phyloP scores from a whole-genome alignment of 768 basidiomycete genomes.

The Tylopilus rubrobrunneus region DNA sequence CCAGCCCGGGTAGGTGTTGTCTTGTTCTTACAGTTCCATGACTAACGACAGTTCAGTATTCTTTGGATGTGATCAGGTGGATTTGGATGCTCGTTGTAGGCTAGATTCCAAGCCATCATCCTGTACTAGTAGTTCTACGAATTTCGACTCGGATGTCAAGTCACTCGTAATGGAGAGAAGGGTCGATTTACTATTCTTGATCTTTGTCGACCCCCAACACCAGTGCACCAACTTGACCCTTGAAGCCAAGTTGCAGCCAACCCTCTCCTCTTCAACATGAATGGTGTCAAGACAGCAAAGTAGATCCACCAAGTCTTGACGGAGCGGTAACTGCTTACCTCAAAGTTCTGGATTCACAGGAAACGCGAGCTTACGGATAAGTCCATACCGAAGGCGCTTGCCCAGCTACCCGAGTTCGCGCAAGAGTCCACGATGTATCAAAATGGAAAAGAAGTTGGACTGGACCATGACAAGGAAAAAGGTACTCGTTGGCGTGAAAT shows the following conservation, averaged over 20 bases:
- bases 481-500: conserved; percentile 73
- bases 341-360: conserved; percentile 33
- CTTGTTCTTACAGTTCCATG: not conserved
- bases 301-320: conserved; percentile 7
- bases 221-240: not conserved
- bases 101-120: not conserved
- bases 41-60: not conserved
- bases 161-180: not conserved
- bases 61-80: too few species aligned
- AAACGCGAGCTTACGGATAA: conserved; percentile 80
- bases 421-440: conserved; percentile 85
- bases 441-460: conserved; percentile 88
- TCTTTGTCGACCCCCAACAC: not conserved
- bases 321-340: not conserved
- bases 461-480: conserved; percentile 93
- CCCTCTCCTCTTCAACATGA: conserved; percentile 12
- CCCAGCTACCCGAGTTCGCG: conserved; percentile 70
- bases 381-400: conserved; percentile 69
- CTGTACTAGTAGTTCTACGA: not conserved
- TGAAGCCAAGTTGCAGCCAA: too few species aligned
- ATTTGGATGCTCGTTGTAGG: not conserved
- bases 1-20: not conserved
- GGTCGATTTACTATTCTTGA: not conserved
- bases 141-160: not conserved
- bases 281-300: conserved; percentile 34